Evolutionary conservation across 306 rosid species (phyloP).

Genomic region (Quercus cerris): DNA sequence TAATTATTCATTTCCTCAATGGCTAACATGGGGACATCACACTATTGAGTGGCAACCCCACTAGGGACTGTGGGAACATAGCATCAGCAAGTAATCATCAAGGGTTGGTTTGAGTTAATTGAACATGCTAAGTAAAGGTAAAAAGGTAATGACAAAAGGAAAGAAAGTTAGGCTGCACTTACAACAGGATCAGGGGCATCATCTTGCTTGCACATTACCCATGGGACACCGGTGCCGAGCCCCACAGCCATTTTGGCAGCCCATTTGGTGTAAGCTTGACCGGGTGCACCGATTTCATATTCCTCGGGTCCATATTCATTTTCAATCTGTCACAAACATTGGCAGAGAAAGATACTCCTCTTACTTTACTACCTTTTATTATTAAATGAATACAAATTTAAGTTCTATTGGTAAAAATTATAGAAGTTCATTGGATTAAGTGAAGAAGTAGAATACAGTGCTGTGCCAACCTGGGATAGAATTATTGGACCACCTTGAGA

Average conservation of each 20-base stretch:
- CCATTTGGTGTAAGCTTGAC: conserved; percentile 78
- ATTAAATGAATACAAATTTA: conserved; percentile 1
- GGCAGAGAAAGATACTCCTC: conserved; percentile 13
- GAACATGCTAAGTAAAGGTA: conserved; percentile 18
- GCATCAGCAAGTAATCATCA: conserved; percentile 11
- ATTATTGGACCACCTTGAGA: conserved; percentile 95
- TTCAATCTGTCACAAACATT: conserved; percentile 66
- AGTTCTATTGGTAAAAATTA: neutral
- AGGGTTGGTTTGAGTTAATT: neutral
- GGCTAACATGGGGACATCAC: conserved; percentile 27
- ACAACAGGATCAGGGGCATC: conserved; percentile 99
- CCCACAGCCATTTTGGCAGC: conserved; percentile 94
- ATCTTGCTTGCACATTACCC: conserved; percentile 99
- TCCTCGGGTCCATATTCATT: conserved; percentile 97
- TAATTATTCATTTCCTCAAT: conserved; percentile 22
- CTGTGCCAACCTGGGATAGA: conserved; percentile 77
- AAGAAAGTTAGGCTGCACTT: conserved; percentile 32
- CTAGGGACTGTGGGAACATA: conserved; percentile 22
- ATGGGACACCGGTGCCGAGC: conserved; percentile 93
- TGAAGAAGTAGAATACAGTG: conserved; percentile 1
- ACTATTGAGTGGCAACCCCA: conserved; percentile 32
- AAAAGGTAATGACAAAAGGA: conserved; percentile 8
- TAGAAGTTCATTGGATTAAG: conserved; percentile 1
- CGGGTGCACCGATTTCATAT: conserved; percentile 81
- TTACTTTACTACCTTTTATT: conserved; percentile 9